Base-by-base conservation (phyloP, 352 stramenopile species). In the Phytophthora quininea region DNA sequence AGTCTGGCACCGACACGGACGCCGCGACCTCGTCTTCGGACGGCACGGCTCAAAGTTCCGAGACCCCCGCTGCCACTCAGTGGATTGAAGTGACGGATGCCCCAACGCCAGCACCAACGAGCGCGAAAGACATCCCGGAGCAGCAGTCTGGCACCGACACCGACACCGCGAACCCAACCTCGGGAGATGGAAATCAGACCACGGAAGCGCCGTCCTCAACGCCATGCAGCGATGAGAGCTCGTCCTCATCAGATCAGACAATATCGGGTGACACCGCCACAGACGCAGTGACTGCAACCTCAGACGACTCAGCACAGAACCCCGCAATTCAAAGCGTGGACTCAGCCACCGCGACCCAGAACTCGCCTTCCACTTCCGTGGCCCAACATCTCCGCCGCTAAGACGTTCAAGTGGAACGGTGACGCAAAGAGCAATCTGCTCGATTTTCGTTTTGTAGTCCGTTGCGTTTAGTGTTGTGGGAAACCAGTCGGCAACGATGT, bases 31-130 rank as follows among this genome's bases (percentile, higher is more conserved):
- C 19, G 19, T 24, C 19, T 24, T 24, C 19, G 19, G 19, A 24
- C 19, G 19, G 19, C 19, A 24, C 19, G 19, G 19, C 19, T 24
- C 19, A 24, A 4, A 37, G 1, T 0, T 2, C 27, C 6, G 47
- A 53, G 29, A 37, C 47, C 24, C 47, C 47, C 3, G 47, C 47
- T 6, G 8, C 47, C 8, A 53, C 47, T 19, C 24, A n/a, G 2
- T 53, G 47, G 47, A 38, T 53, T 19, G 47, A 53, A 19, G 29
- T 53, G 29, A 37, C 47, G 47, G 24, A 53, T 10, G 47, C 47
- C 9, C 47, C 15, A 24, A 49, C 43, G 3, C 43, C 43, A 3
- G 9, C 11, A 11, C 43, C 15, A n/a, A 49, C 9, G 3, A 29
- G 12, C 15, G 9, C 9, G 19, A n/a, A 29, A 27, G 43, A 29